phyloP scores from a whole-genome alignment of 371 early-diverging fungal species.

The Zychaea mexicana region DNA sequence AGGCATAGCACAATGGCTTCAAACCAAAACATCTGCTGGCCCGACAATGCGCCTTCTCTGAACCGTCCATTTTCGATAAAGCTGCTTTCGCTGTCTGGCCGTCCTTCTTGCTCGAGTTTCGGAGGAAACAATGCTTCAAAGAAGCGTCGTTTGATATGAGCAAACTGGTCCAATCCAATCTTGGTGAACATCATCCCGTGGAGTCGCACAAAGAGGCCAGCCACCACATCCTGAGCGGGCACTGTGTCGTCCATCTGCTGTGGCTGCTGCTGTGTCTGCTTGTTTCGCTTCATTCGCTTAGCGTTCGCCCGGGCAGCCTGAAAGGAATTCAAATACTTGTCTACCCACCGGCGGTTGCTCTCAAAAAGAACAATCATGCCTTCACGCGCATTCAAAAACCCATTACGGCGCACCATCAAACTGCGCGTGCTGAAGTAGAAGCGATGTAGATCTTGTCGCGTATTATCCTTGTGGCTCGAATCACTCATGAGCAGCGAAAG shows the following conservation, averaged over 20 bases:
- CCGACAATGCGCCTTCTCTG: conserved; percentile 7
- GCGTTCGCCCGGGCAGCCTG: conserved; percentile 3
- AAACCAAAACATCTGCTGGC: conserved; percentile 50
- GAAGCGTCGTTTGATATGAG: conserved; percentile 33
- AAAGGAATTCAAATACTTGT: conserved; percentile 15
- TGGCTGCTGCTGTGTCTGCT: conserved; percentile 14
- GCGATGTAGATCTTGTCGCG: conserved; percentile 32
- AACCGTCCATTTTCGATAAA: not conserved
- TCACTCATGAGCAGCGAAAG: conserved; percentile 30
- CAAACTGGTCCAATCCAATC: conserved; percentile 64
- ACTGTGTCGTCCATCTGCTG: not conserved
- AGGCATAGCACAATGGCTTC: conserved; percentile 51
- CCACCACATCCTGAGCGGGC: conserved; percentile 20
- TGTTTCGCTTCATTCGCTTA: not conserved
- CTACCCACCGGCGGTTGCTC: conserved; percentile 44
- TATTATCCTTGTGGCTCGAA: conserved; percentile 2
- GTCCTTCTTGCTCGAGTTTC: not conserved
- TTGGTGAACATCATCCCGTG: conserved; percentile 72
- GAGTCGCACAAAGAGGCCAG: conserved; percentile 53
- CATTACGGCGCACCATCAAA: conserved; percentile 51
- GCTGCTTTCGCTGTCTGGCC: not conserved
- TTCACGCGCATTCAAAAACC: conserved; percentile 49
- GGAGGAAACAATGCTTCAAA: conserved; percentile 34
- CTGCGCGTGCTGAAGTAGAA: conserved; percentile 46
- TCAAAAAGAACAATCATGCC: conserved; percentile 46